Conservation (phyloP, 495 filamentous ascomycete species). For the Aspergillus avenaceus region DNA sequence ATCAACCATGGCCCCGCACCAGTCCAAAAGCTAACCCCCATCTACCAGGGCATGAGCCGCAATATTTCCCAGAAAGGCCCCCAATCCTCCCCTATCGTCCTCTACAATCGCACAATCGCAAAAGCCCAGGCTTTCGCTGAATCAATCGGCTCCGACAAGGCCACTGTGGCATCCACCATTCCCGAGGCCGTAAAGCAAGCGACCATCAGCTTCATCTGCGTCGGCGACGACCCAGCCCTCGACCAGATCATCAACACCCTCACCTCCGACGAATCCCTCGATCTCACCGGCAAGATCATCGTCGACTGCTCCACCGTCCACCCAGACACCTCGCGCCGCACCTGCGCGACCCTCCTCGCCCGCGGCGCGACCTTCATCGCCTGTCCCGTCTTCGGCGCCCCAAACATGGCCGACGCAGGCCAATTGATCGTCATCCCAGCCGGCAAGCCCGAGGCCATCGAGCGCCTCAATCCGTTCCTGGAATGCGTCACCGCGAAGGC, state of each 20-base stretch:
- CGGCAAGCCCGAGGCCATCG: constrained; percentile 56
- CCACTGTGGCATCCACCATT: constrained; percentile 56
- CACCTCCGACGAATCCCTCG: constrained; percentile 31
- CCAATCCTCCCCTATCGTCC: constrained; percentile 61
- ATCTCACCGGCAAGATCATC: constrained; percentile 44
- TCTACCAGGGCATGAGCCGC: constrained; percentile 71
- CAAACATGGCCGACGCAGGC: constrained; percentile 72
- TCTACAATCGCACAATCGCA: constrained; percentile 74
- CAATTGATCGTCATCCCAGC: constrained; percentile 74
- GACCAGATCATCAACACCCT: constrained; percentile 50
- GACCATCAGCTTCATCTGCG: constrained; percentile 80
- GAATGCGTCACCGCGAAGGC: constrained; percentile 72
- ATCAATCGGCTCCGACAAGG: constrained; percentile 51
- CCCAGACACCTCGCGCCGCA: constrained; percentile 68
- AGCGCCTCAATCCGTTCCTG: constrained; percentile 66
- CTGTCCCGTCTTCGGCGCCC: constrained; percentile 79
- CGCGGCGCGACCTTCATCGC: constrained; percentile 71
- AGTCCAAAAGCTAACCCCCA: constrained; percentile 13
- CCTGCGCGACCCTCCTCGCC: constrained; percentile 50
- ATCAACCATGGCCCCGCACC: neutral
- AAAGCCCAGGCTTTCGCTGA: constrained; percentile 53
- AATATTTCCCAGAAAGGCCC: constrained; percentile 77
- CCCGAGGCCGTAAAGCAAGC: constrained; percentile 61
- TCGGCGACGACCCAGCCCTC: constrained; percentile 75
- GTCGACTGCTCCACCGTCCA: constrained; percentile 87